A percentile compares a stretch with the other conserved stretches of the same genome.
phyloP scores from a whole-genome alignment of 192 early-diverging fungal genomes.

The Backusella liffmaniae region DNA sequence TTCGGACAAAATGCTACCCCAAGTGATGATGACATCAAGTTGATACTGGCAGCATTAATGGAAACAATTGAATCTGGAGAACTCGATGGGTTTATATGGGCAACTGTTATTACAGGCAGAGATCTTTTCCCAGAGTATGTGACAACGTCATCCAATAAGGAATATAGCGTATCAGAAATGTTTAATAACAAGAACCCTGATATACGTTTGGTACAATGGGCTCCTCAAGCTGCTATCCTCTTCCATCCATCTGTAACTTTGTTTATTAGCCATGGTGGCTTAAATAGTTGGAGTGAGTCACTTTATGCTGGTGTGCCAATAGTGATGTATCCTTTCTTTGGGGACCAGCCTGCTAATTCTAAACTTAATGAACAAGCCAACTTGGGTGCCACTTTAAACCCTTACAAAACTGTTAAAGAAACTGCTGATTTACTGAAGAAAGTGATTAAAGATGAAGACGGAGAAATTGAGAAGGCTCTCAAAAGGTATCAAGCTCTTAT shows the following conservation, averaged over 20 bases:
- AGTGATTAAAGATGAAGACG: constrained; percentile 1
- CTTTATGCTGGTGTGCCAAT: constrained; percentile 30
- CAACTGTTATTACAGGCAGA: background rate
- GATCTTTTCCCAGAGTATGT: background rate
- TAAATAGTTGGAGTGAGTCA: constrained; percentile 25
- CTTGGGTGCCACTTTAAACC: background rate
- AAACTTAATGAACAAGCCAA: background rate
- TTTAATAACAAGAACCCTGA: background rate
- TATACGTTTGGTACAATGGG: constrained; percentile 10
- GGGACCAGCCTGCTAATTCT: constrained; percentile 26
- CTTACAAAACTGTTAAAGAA: background rate
- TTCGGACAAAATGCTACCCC: constrained; percentile 31
- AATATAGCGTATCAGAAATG: constrained; percentile 1
- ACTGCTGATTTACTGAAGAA: background rate
- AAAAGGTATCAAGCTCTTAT: background rate
- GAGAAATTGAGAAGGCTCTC: background rate
- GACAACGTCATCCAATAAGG: background rate
- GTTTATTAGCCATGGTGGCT: constrained; percentile 35
- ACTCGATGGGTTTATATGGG: constrained; percentile 41
- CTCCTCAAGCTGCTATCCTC: constrained; percentile 34
- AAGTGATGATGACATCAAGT: background rate
- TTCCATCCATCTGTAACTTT: constrained; percentile 19
- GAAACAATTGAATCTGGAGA: constrained; percentile 17
- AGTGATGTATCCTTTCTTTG: constrained; percentile 31
- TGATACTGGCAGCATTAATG: constrained; percentile 26